Conservation (phyloP, 805 yeast genomes). For the Saccharomycopsis amapae region DNA sequence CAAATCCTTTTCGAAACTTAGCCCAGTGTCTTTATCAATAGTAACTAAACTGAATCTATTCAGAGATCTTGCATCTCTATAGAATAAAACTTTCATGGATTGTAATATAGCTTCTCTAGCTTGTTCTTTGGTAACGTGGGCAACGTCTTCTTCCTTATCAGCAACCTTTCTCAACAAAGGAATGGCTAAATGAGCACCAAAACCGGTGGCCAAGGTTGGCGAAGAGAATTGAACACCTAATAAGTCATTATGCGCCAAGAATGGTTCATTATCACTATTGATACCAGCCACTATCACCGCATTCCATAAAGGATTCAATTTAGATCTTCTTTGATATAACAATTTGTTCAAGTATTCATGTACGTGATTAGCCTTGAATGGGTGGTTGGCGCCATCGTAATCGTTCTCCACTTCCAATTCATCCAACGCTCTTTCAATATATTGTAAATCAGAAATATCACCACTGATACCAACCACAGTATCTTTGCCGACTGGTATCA, state of each 20-base stretch:
- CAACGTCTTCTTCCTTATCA: constrained; percentile 70
- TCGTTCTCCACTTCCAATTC: constrained; percentile 72
- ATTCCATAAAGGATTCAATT: constrained; percentile 97
- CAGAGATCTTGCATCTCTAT: constrained; percentile 92
- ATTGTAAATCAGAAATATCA: constrained; percentile 90
- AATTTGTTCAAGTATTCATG: constrained; percentile 82
- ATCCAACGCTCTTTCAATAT: constrained; percentile 64
- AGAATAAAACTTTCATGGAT: constrained; percentile 89
- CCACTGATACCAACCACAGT: constrained; percentile 93
- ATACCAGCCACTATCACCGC: constrained; percentile 87
- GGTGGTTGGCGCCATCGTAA: constrained; percentile 51
- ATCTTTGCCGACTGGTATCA: constrained; percentile 73
- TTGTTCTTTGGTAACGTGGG: constrained; percentile 58
- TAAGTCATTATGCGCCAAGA: constrained; percentile 79
- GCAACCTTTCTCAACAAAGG: constrained; percentile 84
- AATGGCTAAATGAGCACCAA: constrained; percentile 89
- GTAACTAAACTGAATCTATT: constrained; percentile 80
- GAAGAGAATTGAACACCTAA: constrained; percentile 87
- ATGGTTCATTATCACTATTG: constrained; percentile 61
- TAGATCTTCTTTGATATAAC: constrained; percentile 79
- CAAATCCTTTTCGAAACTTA: constrained; percentile 58
- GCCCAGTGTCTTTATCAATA: constrained; percentile 54
- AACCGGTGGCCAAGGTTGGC: constrained; percentile 90
- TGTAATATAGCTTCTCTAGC: constrained; percentile 75
- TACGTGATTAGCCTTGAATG: constrained; percentile 75